Percentiles rank a stretch among this genome's conserved stretches.
These are phyloP conservation scores for Lipomyces mesembrius DNA, from an alignment of 805 yeast species.

Conservation along the genomic window DNA sequence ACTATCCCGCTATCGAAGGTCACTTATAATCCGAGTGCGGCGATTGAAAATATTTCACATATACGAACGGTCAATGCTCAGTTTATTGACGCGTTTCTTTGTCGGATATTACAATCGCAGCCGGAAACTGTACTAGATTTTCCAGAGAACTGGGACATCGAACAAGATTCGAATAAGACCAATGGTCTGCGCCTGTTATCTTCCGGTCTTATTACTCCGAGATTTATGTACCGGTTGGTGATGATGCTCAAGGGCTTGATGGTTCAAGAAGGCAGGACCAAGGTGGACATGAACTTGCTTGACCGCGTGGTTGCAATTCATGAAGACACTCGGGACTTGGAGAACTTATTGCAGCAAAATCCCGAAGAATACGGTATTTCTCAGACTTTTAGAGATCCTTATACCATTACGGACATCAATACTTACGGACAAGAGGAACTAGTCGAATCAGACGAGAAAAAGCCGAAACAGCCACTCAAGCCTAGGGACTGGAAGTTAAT, in stretches of 20 bases:
- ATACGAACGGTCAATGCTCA: slow-evolving; percentile 20
- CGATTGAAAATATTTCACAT: slow-evolving; percentile 15
- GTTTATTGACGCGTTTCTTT: slow-evolving; percentile 24
- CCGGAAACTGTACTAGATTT: slow-evolving; percentile 15
- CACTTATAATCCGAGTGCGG: slow-evolving; percentile 18
- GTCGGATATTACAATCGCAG: slow-evolving; percentile 11
- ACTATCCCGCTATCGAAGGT: slow-evolving; percentile 20
- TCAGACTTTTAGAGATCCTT: neutral
- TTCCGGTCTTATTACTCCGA: slow-evolving; percentile 16
- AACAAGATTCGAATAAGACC: neutral
- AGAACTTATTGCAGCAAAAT: slow-evolving; percentile 7
- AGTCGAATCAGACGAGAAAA: neutral
- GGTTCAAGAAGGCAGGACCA: slow-evolving; percentile 11
- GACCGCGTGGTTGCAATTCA: slow-evolving; percentile 19
- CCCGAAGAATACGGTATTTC: slow-evolving; percentile 10
- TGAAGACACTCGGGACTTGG: slow-evolving; percentile 15
- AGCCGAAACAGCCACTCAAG: neutral
- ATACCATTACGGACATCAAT: neutral
- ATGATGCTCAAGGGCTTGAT: slow-evolving; percentile 27
- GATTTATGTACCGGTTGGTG: slow-evolving; percentile 15
- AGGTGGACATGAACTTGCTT: slow-evolving; percentile 17
- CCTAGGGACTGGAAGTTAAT: slow-evolving; percentile 6
- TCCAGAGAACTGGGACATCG: slow-evolving; percentile 12
- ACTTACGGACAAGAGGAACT: neutral
- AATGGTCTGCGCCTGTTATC: slow-evolving; percentile 19